Base-by-base conservation (phyloP, 2,329 filamentous ascomycete genomes). In the Fusarium illudens region DNA sequence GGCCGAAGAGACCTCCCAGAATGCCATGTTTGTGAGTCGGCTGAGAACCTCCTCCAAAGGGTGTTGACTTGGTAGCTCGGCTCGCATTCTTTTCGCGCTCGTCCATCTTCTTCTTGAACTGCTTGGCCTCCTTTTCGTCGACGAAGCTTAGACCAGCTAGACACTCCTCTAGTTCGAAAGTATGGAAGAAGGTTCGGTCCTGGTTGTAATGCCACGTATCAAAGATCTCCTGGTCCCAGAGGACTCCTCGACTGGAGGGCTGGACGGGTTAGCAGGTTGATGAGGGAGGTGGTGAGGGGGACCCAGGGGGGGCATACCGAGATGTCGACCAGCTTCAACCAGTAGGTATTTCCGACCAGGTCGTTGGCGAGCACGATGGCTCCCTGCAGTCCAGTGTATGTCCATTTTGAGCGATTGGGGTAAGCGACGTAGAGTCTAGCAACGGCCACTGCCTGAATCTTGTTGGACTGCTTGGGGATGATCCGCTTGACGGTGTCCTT, bases 151-250 rank as follows among this genome's bases (percentile, higher is more conserved):
- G 82, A 1, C 90, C 96, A 6, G 94, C 96, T 64, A 96, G 83
- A 75, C 94, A 98, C 67, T 96, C 90, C 80, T 98, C 94, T 58
- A 97, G 87, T 82, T 99, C 96, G 77, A 99, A 99, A 6, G 93
- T 94, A 80, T 98, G 94, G 81, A 99, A 99, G 82, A 97, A 99
- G 63, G 93, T 95, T 65, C 96, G 90, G 78, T 99, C 96, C 77
- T 97, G 95, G 81, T 97, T 97, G 84, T 98, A 99, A 67, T 86
- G 85, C 85, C 97, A 98, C 52, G 89, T 90, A 73, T 99, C 95
- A 82, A 97, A 99, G 74, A 99, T 93, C 81, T 99, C 96, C 82
- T 98, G 95, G 75, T 97, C 94, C 93, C 93, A 97, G 75, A 97
- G 91, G 52, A 97, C 94, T 60, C 95, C 94, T 77, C 91, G 88